Evolutionary conservation across 225 moss, liverwort and hornwort species (phyloP).

Genomic region (Lunularia cruciata): DNA sequence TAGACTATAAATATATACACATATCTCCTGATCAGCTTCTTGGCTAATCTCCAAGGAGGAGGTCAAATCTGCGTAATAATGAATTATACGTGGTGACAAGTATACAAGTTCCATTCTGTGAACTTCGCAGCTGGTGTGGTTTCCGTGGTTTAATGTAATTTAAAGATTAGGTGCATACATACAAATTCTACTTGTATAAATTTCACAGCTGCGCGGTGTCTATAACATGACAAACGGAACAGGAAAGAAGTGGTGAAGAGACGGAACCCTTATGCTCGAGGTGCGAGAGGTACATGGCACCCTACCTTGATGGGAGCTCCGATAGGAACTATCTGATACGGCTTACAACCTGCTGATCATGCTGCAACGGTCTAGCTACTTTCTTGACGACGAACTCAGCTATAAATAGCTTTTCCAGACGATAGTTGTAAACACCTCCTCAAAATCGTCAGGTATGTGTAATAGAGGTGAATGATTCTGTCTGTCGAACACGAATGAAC

Average conservation of each 20-base stretch:
- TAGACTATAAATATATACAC: not conserved
- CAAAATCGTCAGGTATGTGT: too few species aligned
- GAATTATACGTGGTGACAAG: too few species aligned
- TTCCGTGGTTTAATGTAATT: not conserved
- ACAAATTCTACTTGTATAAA: not conserved
- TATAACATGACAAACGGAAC: conserved; percentile 43
- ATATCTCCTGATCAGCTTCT: not conserved
- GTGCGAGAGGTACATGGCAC: too few species aligned
- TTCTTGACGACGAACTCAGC: not conserved
- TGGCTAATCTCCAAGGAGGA: not conserved
- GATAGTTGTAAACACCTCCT: too few species aligned
- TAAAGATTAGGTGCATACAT: not conserved
- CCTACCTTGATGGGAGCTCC: too few species aligned
- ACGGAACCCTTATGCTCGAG: too few species aligned
- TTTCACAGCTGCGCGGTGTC: conserved; percentile 33
- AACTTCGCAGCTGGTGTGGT: not conserved
- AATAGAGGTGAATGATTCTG: too few species aligned
- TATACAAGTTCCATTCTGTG: not conserved
- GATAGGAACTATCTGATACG: not conserved
- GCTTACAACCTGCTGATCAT: not conserved
- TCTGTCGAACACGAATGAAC: too few species aligned
- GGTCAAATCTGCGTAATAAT: not conserved
- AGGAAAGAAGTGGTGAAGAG: conserved; percentile 35
- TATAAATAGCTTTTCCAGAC: not conserved
- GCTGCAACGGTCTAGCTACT: not conserved